A percentile compares a stretch with the other conserved stretches of the same genome.
Evolutionary conservation across 208 protist species (phyloP).

Genomic region (Spongospora subterranea): DNA sequence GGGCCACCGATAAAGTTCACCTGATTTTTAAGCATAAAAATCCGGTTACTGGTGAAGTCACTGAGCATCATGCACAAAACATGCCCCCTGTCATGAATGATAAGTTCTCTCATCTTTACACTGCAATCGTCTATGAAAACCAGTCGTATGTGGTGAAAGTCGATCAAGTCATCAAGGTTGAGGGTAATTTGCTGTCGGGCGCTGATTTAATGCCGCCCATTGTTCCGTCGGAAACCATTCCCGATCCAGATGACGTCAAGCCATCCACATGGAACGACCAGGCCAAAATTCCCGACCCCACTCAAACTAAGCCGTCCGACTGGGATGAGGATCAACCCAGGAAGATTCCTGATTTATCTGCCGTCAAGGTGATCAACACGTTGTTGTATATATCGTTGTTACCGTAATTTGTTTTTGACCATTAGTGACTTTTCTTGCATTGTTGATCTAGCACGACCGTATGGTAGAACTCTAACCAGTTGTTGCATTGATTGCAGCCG

Average conservation of each 20-base stretch:
- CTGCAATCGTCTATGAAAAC: slow-evolving; percentile 65
- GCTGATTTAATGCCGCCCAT: slow-evolving; percentile 66
- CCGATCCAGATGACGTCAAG: slow-evolving; percentile 71
- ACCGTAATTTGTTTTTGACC: not conserved
- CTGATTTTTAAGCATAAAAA: slow-evolving; percentile 69
- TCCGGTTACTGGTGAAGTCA: slow-evolving; percentile 54
- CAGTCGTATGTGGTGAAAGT: slow-evolving; percentile 68
- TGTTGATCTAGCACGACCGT: too few relatives aligned
- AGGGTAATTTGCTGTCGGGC: slow-evolving; percentile 59
- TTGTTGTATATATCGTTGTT: not conserved
- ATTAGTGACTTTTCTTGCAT: too few relatives aligned
- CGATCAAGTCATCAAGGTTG: slow-evolving; percentile 58
- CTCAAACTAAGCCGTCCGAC: slow-evolving; percentile 63
- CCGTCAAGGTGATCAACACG: not conserved
- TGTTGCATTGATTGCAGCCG: too few relatives aligned
- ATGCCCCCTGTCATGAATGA: slow-evolving; percentile 56
- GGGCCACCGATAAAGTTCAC: slow-evolving; percentile 65
- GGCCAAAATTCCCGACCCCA: slow-evolving; percentile 66
- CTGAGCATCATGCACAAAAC: slow-evolving; percentile 61
- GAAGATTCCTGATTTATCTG: slow-evolving; percentile 27
- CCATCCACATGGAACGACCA: slow-evolving; percentile 66
- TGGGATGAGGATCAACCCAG: slow-evolving; percentile 68
- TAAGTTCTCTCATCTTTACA: slow-evolving; percentile 67
- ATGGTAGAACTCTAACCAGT: too few relatives aligned
- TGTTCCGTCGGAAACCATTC: slow-evolving; percentile 66